phyloP scores from a whole-genome alignment of 805 yeast genomes.

The Kuraishia ogatae region DNA sequence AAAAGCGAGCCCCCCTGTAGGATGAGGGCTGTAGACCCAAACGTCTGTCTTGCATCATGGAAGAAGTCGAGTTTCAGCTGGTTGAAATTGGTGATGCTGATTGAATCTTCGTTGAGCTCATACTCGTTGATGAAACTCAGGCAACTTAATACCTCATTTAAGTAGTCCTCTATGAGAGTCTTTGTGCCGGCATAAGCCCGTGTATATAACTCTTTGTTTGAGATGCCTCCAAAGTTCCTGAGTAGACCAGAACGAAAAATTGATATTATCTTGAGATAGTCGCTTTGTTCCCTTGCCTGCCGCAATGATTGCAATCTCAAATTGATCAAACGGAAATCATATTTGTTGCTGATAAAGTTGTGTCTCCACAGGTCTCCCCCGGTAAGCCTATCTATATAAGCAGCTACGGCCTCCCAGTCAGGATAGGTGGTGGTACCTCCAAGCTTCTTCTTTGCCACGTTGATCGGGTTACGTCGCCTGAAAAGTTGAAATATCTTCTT shows the following conservation, averaged over 20 bases:
- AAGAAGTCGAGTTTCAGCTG: slow-evolving; percentile 67
- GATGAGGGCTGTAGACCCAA: slow-evolving; percentile 85
- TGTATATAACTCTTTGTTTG: slow-evolving; percentile 69
- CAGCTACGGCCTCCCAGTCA: slow-evolving; percentile 60
- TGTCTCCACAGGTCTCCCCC: slow-evolving; percentile 67
- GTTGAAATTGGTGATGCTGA: slow-evolving; percentile 33
- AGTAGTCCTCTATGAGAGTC: slow-evolving; percentile 77
- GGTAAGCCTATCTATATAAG: slow-evolving; percentile 37
- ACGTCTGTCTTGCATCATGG: slow-evolving; percentile 78
- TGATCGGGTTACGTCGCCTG: slow-evolving; percentile 31
- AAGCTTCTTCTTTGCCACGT: slow-evolving; percentile 38
- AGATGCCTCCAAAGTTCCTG: slow-evolving; percentile 86
- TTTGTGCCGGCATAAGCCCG: slow-evolving; percentile 87
- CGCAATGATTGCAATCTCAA: slow-evolving; percentile 58
- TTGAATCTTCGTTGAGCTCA: slow-evolving; percentile 12
- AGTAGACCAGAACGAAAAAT: slow-evolving; percentile 74
- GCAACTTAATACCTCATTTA: slow-evolving; percentile 64
- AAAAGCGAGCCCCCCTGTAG: slow-evolving; percentile 93
- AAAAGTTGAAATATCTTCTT: slow-evolving; percentile 26
- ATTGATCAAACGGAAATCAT: slow-evolving; percentile 76
- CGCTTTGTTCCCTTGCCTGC: slow-evolving; percentile 51
- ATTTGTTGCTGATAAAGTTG: slow-evolving; percentile 70
- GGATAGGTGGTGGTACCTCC: slow-evolving; percentile 47
- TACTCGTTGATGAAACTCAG: slow-evolving; percentile 50
- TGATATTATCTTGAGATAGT: slow-evolving; percentile 51